Evolutionary conservation across 208 protist species (phyloP), one percentile per base, ranked within the genome.

Genomic region (Leishmania guyanensis): DNA sequence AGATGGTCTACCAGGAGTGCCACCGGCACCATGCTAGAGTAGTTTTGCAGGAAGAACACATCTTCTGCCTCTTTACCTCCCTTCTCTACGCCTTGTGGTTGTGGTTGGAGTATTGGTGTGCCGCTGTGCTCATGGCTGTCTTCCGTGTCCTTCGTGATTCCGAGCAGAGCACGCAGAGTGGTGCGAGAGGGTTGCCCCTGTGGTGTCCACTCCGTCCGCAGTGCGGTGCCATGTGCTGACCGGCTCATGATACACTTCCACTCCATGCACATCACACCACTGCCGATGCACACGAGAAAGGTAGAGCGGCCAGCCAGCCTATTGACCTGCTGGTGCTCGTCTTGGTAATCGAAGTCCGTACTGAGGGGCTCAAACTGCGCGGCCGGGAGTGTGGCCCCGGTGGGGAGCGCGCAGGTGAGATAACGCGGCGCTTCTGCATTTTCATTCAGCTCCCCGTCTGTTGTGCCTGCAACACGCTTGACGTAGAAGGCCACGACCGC

Each of bases 31-130:
- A 97, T 97, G 72, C 90, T 94, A 39, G 86, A 87, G 82, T 89
- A 90, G 80, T 97, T 97, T 71, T 97, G 94, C 0, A 94, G 78
- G 65, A 96, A 95, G 48, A 95, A 83, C 20, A 60, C 66, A 39
- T 73, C 77, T 62, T 43, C 33, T 20, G 78, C 74, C 36, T 77
- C 77, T 43, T 78, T 36, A 3, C n/a, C 62, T 17, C 10, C 54
- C 10, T 33, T 74, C n/a, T 73, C 36, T 66, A 65, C 74, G 48
- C 48, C 77, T 20, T 20, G 3, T 5, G 48, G 69, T 72, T 36
- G 16, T 14, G 33, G 22, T 50, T 17, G 39, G 8, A 26, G 69
- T 73, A 53, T 36, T 69, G 9, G 43, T 33, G 22, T 36, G 26
- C 22, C 5, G 33, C 43, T 22, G 64, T 48, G 6, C 72, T 33